Evolutionary conservation across 352 stramenopile genomes (phyloP), one percentile per base, ranked within the genome.

Genomic region (Globisporangium carolinianum): DNA sequence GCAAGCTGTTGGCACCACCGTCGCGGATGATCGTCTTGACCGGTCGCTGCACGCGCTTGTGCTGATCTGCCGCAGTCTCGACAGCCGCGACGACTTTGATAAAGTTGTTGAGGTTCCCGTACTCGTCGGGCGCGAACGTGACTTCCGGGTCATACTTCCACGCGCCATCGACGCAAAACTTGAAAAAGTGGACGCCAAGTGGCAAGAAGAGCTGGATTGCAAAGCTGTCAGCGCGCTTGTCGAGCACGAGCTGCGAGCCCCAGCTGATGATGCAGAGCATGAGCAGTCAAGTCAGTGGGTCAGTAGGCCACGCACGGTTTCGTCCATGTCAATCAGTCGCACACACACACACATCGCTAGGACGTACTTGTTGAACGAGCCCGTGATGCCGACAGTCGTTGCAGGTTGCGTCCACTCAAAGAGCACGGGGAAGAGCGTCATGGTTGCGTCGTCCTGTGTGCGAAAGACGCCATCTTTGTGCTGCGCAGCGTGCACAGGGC

Each of bases 91-190:
- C 43, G 53, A 94, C 78, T 51, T 68, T 83, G 59, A 94, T 86
- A 42, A 94, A 91, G 60, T 94, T 94, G 62, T 94, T 94, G 51
- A 94, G 68, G 60, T 94, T 94, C n/a, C 83, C 83, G 58, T 91
- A 94, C 59, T 86, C 81, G 53, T 94, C 83, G 0, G 78, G 78
- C 2, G 83, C 83, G 61, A 94, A 94, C 2, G 79, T 73, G 38
- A 89, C 79, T 48, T 94, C 83, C 0, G 83, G 82, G 61, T 94
- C 81, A 66, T 94, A 94, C 48, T 91, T 82, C 82, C 83, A 94
- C 9, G 79, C 75, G 17, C 79, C 75, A 58, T 93, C 80, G 42
- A 90, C 74, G 53, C 77, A 88, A 54, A 79, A 93, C 60, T 89
- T 90, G 68, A 90, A 93, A 50, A 81, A 76, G 57, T 93, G 78